A percentile compares a stretch with the other conserved stretches of the same genome.
Evolutionary conservation across 2,329 filamentous ascomycete species (phyloP).

Genomic region (Fusarium brevicatenulatum): DNA sequence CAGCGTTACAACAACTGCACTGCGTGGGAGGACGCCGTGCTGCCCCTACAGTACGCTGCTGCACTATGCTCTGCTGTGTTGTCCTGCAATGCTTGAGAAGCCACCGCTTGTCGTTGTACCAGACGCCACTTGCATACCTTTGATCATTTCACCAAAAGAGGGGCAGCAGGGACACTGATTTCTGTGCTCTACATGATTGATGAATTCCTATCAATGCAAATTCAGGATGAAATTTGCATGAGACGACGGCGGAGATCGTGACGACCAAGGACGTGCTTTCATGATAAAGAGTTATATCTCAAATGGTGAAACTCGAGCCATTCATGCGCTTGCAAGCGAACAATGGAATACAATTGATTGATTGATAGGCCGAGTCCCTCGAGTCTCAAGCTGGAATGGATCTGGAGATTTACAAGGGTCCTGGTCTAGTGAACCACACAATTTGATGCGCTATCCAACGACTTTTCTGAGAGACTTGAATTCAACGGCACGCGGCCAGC

Average conservation of each 20-base stretch:
- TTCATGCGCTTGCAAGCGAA: constrained; percentile 24
- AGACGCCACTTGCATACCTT: constrained; percentile 33
- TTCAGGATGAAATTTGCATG: constrained; percentile 32
- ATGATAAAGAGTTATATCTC: constrained; percentile 20
- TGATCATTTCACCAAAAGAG: constrained; percentile 38
- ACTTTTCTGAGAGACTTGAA: constrained; percentile 34
- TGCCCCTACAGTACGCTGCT: constrained; percentile 14
- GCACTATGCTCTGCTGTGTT: constrained; percentile 34
- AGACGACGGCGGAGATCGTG: constrained; percentile 22
- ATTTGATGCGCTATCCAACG: constrained; percentile 39
- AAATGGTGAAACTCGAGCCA: constrained; percentile 26
- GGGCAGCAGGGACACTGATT: constrained; percentile 23
- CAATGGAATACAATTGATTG: constrained; percentile 29
- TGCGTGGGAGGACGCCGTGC: constrained; percentile 18
- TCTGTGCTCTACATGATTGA: constrained; percentile 27
- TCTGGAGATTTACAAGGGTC: constrained; percentile 40
- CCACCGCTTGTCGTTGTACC: constrained; percentile 33
- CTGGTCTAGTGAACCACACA: constrained; percentile 36
- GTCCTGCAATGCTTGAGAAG: constrained; percentile 33
- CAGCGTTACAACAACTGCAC: constrained; percentile 29
- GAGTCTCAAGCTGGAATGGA: constrained; percentile 31
- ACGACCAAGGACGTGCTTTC: constrained; percentile 20
- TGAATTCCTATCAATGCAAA: constrained; percentile 27
- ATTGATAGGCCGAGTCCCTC: constrained; percentile 34
- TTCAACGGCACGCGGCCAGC: constrained; percentile 43